Base-by-base conservation (phyloP, 2,329 filamentous ascomycete genomes). In the Penicillium palitans region DNA sequence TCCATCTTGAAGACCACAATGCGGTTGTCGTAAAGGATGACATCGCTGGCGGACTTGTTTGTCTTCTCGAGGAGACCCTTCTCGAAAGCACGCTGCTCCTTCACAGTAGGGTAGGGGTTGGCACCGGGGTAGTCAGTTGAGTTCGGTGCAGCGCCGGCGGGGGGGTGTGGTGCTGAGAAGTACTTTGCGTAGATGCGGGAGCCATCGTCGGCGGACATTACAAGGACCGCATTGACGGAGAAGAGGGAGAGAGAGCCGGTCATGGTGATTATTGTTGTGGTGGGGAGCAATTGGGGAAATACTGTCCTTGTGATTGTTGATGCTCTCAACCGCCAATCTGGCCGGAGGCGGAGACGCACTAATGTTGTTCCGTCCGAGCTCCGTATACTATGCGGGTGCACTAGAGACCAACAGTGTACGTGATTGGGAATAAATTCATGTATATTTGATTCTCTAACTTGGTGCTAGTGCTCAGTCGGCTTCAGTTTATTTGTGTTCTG, bases 1-100 rank as follows among this genome's bases (percentile, higher is more conserved):
- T 99, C 95, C 80, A 90, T 90, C 86, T 99, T 99, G 83, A 97
- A 99, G 52, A 98, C 88, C 55, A 98, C 91, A 61, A 99, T 89
- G 70, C 91, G 87, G 80, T 96, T 96, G 79, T 99, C 95, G 79
- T 97, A 98, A 56, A 99, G 86, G 68, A 99, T 96, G 70, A 99
- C 95, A 79, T 98, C 95, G 68, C 90, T 91, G 15, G 87, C 93
- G 80, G 96, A 91, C 83, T 98, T 99, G 66, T 90, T 89, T 17
- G 95, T 98, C 84, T 99, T 98, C 71, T 96, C 89, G 60, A 97
- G 80, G 40, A 99, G 84, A 6, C 93, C 95, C 81, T 97, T 97
- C 78, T 99, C 95, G 72, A 99, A 99, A 2, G 90, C 85, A 77
- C 96, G 96, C 79, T 99, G 95, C 68, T 96, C 87, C 81, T 97